Percentiles rank a stretch among this genome's conserved stretches.
phyloP scores from a whole-genome alignment of 2,329 filamentous ascomycete species.

The Cladophialophora psammophila region DNA sequence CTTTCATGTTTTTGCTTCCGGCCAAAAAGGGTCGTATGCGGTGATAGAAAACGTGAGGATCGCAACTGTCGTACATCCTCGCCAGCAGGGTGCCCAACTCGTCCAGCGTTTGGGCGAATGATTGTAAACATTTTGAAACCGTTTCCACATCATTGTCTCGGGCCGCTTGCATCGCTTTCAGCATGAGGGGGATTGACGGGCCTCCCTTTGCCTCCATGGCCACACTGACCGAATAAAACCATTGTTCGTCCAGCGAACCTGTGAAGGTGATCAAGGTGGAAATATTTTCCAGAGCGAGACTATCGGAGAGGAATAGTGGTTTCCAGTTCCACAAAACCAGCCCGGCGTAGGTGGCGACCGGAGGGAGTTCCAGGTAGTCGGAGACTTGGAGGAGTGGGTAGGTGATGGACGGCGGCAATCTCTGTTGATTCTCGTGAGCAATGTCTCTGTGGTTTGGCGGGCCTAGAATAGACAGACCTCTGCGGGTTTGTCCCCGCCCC shows the following conservation, averaged over 20 bases:
- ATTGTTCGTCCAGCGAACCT: slow-evolving; percentile 93
- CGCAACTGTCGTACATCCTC: slow-evolving; percentile 94
- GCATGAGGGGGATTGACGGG: slow-evolving; percentile 85
- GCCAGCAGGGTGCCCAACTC: slow-evolving; percentile 80
- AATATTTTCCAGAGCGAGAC: slow-evolving; percentile 85
- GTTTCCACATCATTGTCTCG: slow-evolving; percentile 71
- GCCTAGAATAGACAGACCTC: slow-evolving; percentile 62
- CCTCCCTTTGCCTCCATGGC: slow-evolving; percentile 93
- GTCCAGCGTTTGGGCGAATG: slow-evolving; percentile 86
- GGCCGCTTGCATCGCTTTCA: slow-evolving; percentile 83
- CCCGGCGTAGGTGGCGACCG: slow-evolving; percentile 92
- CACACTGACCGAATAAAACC: slow-evolving; percentile 96
- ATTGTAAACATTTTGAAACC: slow-evolving; percentile 78
- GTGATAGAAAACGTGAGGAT: slow-evolving; percentile 93
- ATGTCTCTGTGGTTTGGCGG: neutral
- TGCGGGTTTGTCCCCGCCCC: slow-evolving; percentile 78
- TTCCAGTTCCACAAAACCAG: slow-evolving; percentile 97
- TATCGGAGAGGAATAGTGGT: slow-evolving; percentile 83
- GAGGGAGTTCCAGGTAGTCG: slow-evolving; percentile 79
- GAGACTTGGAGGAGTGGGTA: slow-evolving; percentile 82
- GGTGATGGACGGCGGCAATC: slow-evolving; percentile 80
- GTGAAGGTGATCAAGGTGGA: slow-evolving; percentile 90
- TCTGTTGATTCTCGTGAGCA: slow-evolving; percentile 47
- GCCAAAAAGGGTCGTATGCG: slow-evolving; percentile 95
- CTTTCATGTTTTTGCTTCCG: slow-evolving; percentile 96